Evolutionary conservation across 2,329 filamentous ascomycete species (phyloP), one percentile per base, ranked within the genome.

Genomic region (Ophiocordyceps camponoti-saundersi): DNA sequence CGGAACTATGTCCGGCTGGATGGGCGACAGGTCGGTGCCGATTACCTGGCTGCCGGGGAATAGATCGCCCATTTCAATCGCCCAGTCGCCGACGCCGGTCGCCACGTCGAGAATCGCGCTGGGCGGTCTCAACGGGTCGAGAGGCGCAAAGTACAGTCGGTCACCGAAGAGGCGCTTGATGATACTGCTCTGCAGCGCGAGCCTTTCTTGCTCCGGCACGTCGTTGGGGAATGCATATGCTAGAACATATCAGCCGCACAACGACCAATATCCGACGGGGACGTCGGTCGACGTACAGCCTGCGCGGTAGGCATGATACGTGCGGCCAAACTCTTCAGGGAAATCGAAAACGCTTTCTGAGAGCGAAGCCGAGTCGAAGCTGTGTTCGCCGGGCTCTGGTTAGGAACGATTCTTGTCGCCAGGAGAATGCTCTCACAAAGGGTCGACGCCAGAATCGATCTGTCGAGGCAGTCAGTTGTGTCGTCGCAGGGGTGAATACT

Each of bases 11-110:
- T 64, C 64, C 2, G 80, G 79, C 55, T 85, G 80, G 29, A 82
- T 78, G 2, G 80, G 79, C 1, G 79, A 82, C 6, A 85, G 66
- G 55, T 85, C 80, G 11, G 75, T 81, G 34, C 78, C 80, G 45
- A 72, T 70, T 26, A 85, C 68, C 50, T 71, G 62, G 12, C 79
- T 65, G 5, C 69, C 56, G 13, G 79, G 79, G 49, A 79, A 82
- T 44, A 66, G 56, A 52, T 79, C 74, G 53, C 76, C 78, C 65
- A 85, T 73, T 55, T 82, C 74, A 49, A 85, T 78, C 13, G 79
- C 77, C 79, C 79, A 82, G 50, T 77, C 71, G 1, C 69, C 69
- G 2, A 62, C 65, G 4, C 69, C 69, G 0, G 69, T 72, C 12
- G 62, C 69, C 34, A 71, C 57, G 47, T 72, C 69, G 18, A 67